Percentiles rank a stretch among this genome's conserved stretches.
Evolutionary conservation across 805 yeast species (phyloP).

Genomic region (Wickerhamomyces bisporus): DNA sequence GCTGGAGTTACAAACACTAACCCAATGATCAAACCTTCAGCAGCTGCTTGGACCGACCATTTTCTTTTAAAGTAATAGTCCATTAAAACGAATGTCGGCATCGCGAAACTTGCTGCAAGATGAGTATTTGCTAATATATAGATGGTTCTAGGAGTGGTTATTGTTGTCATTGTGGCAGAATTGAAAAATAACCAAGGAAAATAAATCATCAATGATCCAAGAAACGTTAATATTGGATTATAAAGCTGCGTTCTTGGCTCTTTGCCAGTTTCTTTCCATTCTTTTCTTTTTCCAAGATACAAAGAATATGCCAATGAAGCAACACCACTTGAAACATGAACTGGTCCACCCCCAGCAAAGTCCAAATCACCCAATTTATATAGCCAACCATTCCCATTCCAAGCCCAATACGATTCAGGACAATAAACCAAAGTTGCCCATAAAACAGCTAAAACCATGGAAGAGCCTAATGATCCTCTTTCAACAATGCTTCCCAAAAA

Average conservation of each 20-base stretch:
- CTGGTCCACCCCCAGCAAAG: constrained; percentile 99
- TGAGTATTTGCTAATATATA: constrained; percentile 91
- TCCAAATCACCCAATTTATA: constrained; percentile 87
- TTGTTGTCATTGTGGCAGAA: constrained; percentile 72
- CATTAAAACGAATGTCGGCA: constrained; percentile 78
- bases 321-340: constrained; percentile 87
- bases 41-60: constrained; percentile 88
- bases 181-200: constrained; percentile 96
- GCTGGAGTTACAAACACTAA: constrained; percentile 98
- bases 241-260: constrained; percentile 77
- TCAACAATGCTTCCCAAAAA: constrained; percentile 88
- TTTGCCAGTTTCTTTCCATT: constrained; percentile 34
- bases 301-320: constrained; percentile 81
- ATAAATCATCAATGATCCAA: constrained; percentile 84
- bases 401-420: constrained; percentile 91
- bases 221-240: constrained; percentile 80
- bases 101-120: constrained; percentile 83
- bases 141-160: constrained; percentile 77
- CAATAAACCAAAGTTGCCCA: constrained; percentile 92
- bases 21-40: constrained; percentile 94
- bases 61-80: constrained; percentile 82
- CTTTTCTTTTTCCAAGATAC: constrained; percentile 73
- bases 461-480: constrained; percentile 83
- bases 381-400: constrained; percentile 96
- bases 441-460: constrained; percentile 67